phyloP scores from a whole-genome alignment of 2,329 filamentous ascomycete genomes.

The Phaeoacremonium minimum region DNA sequence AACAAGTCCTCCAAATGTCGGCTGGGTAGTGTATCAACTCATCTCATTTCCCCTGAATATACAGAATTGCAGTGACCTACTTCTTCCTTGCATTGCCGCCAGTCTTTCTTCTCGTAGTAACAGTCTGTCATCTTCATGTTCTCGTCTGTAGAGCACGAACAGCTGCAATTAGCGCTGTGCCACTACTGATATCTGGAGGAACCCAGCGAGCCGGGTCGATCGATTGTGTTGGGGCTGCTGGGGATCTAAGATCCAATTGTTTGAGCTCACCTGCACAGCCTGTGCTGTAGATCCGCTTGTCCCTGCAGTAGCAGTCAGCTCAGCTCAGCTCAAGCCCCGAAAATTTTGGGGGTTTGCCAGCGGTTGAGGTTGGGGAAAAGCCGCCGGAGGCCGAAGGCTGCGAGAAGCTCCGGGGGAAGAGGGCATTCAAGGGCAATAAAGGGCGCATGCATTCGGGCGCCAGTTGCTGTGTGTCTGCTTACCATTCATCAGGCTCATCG shows the following conservation, averaged over 20 bases:
- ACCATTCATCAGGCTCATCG: slow-evolving; percentile 97
- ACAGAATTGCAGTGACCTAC: slow-evolving; percentile 48
- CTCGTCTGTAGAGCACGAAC: slow-evolving; percentile 59
- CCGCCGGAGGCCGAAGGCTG: neutral
- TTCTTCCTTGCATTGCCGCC: slow-evolving; percentile 83
- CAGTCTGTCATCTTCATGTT: slow-evolving; percentile 91
- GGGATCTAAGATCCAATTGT: too few species aligned
- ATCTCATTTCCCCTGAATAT: neutral
- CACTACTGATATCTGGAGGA: neutral
- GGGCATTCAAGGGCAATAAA: too few species aligned
- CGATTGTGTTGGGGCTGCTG: too few species aligned
- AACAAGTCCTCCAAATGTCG: too few species aligned
- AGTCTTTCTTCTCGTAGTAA: slow-evolving; percentile 94
- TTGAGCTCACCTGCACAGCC: slow-evolving; percentile 74
- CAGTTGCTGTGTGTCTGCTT: too few species aligned
- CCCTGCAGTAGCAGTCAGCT: slow-evolving; percentile 57
- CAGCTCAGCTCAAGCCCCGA: too few species aligned
- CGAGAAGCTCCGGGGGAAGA: neutral
- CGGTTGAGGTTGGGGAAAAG: neutral
- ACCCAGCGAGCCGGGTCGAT: too few species aligned
- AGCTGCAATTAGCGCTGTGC: neutral
- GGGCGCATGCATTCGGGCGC: too few species aligned
- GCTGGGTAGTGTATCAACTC: neutral
- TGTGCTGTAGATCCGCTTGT: slow-evolving; percentile 96
- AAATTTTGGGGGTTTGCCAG: neutral